Base-by-base conservation (phyloP, 73 alveolate species). In the Paramecium primaurelia region DNA sequence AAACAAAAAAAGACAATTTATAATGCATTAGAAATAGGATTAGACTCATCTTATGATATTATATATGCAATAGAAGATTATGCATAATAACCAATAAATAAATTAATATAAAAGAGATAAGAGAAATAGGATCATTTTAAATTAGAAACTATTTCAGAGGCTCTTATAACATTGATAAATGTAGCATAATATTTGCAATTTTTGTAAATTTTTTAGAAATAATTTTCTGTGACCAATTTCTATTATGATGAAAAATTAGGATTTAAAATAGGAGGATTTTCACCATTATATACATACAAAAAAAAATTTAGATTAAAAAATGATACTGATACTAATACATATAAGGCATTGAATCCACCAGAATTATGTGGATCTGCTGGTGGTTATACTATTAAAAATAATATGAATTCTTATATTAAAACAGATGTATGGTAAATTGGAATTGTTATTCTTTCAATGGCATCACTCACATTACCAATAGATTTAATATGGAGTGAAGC, bases 401-500 rank as follows among this genome's bases (percentile, higher is more conserved):
- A 68, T 68, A 1, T 32, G 40, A 68, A 68, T 68, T 68, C 47
- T 34, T 42, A 26, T 16, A 73, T 30, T 12, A 73, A 37, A 36
- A 73, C 60, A n/a, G 87, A 73, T 73, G 54, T 38, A 16, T 73
- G 87, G 87, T 38, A 73, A 28, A 73, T 73, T 73, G 87, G 87
- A 16, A 73, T 73, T 37, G 47, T 73, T 2, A 32, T 73, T 37
- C 32, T 73, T 12, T 73, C 60, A 37, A 73, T 73, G 58, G 59
- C 87, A 16, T 37, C 87, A 22, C 42, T 73, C 1, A 37, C 37
- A 7, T 18, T 37, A 8, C 60, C 87, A 12, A 5, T 30, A 2
- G 64, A 73, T 9, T 12, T 73, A 22, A 73, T 73, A 20, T 8
- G 14, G n/a, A 38, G 8, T 20, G 87, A 73, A 40, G 68, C 32